Base-by-base conservation (phyloP, 73 alveolate species). In the Halteria grandinella region DNA sequence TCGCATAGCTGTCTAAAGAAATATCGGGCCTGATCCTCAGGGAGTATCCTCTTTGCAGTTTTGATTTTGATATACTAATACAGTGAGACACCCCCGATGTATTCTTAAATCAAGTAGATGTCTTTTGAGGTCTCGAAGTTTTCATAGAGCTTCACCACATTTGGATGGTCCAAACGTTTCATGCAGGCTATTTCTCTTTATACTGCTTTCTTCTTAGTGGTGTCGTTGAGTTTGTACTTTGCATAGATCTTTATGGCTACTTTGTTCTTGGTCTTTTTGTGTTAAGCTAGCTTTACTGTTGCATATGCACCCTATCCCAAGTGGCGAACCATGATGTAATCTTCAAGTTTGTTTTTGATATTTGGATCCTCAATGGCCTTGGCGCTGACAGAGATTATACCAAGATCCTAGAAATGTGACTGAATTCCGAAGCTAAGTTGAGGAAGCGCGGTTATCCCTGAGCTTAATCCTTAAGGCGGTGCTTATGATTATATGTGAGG, bases 241-340 rank as follows among this genome's bases (percentile, higher is more conserved):
- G 94, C 94, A 83, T 94, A 94, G 43, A 94, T 91, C 83, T 94
- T 94, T 63, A 94, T 89, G 24, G 99, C 99, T 70, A 74, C 91
- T 44, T 71, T 81, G 27, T 73, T 75, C 75, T 86, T 91, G 31
- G 96, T 37, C 33, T 62, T 31, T 58, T 80, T 89, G 40, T 94
- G 89, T 25, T 72, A 60, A 7, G 85, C 95, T 17, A 73, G 63
- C 75, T 91, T 89, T 2, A 94, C 99, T 0, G 90, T 80, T 15
- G 99, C 99, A 81, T 91, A 94, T 5, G 99, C 96, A 41, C 99
- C 99, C 63, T 87, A 75, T 21, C 99, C 99, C 0, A 94, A 20
- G 23, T 78, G 89, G 27, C 87, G 73, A 0, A 92, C 88, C 57
- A 88, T 78, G 25, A 55, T 57, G 78, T 83, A 90, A 57, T 90